Conservation (phyloP, 2,329 filamentous ascomycete genomes). For the Bisporella sp. region DNA sequence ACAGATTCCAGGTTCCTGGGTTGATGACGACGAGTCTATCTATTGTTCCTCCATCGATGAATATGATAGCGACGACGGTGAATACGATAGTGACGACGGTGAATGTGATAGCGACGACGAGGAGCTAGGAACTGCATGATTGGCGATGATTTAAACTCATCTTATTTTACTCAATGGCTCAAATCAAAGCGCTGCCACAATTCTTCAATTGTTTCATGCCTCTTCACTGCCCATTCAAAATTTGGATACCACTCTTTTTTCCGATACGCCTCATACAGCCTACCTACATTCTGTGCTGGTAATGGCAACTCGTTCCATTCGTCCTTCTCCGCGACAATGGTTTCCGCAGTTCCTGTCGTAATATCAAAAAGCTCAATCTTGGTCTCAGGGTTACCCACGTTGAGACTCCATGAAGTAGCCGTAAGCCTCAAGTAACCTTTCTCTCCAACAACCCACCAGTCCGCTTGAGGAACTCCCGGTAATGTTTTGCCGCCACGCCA, state of each 20-base stretch:
- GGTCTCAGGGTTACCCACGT: conserved; percentile 31
- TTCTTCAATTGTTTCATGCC: conserved; percentile 41
- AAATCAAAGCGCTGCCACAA: not conserved
- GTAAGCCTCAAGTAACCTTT: conserved; percentile 37
- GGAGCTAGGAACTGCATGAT: too few species aligned
- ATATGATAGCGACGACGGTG: too few species aligned
- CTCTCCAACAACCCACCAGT: conserved; percentile 45
- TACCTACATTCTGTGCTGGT: conserved; percentile 41
- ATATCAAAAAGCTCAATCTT: conserved; percentile 45
- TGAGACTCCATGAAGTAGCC: conserved; percentile 23
- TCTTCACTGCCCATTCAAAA: conserved; percentile 34
- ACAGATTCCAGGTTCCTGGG: too few species aligned
- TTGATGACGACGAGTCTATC: too few species aligned
- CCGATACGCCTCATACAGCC: conserved; percentile 50
- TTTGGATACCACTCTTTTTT: conserved; percentile 31
- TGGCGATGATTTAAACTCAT: too few species aligned
- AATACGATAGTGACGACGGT: too few species aligned
- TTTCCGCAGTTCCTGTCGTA: conserved; percentile 34
- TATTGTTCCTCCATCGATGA: too few species aligned
- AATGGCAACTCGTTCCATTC: conserved; percentile 40
- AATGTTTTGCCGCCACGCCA: conserved; percentile 41
- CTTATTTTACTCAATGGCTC: too few species aligned
- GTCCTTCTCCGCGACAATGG: conserved; percentile 38
- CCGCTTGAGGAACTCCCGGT: conserved; percentile 35
- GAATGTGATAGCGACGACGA: too few species aligned